These are phyloP conservation scores for Myxozyma monticola DNA, from an alignment of 805 yeast species.

Conservation along the genomic window DNA sequence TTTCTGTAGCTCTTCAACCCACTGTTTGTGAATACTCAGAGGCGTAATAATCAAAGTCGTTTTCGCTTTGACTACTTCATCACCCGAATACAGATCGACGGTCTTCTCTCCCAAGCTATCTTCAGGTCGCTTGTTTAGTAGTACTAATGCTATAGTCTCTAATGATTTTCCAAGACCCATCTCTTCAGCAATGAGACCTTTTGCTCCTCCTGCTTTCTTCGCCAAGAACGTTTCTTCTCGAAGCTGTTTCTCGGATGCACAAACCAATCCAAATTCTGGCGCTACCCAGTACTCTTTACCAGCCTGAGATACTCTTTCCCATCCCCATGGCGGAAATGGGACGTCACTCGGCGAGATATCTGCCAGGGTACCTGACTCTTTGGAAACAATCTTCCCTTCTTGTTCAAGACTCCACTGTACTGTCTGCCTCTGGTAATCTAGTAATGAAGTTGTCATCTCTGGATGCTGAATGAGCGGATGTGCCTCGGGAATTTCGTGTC, in stretches of 20 bases:
- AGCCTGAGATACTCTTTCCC: conserved; percentile 10
- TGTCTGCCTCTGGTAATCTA: conserved; percentile 38
- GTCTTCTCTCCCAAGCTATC: conserved; percentile 9
- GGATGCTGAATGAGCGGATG: conserved; percentile 13
- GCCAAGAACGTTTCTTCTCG: conserved; percentile 20
- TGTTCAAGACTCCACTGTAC: conserved; percentile 41
- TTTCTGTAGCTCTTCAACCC: conserved; percentile 69
- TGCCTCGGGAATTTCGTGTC: conserved; percentile 12
- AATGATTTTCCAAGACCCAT: conserved; percentile 98
- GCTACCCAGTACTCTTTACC: conserved; percentile 25
- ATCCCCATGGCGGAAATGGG: conserved; percentile 27
- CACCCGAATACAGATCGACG: conserved; percentile 41
- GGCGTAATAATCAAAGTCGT: conserved; percentile 87
- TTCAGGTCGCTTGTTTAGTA: conserved; percentile 57
- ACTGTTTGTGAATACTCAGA: conserved; percentile 76
- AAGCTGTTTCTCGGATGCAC: conserved; percentile 8
- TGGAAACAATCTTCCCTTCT: conserved; percentile 39
- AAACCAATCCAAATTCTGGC: conserved; percentile 25
- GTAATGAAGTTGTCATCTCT: conserved; percentile 10
- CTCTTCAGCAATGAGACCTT: conserved; percentile 83
- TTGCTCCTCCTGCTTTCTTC: conserved; percentile 11
- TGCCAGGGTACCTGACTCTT: conserved; percentile 18
- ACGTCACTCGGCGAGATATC: conserved; percentile 32
- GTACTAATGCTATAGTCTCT: conserved; percentile 68
- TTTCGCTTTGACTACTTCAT: conserved; percentile 53